phyloP scores from a whole-genome alignment of 73 alveolate species.

The Diophrys appendiculata region DNA sequence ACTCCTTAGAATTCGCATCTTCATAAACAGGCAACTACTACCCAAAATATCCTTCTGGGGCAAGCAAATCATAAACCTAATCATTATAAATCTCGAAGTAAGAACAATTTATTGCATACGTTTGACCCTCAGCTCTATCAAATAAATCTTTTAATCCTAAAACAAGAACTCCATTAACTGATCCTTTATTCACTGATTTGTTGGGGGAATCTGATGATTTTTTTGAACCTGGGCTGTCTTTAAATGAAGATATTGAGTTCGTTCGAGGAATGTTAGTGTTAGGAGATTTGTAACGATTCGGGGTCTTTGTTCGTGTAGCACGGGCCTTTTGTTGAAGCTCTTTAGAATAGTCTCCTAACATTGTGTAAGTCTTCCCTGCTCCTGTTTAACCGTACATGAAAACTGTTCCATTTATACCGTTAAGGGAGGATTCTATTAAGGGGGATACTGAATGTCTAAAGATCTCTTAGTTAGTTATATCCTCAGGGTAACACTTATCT shows the following conservation, averaged over 20 bases:
- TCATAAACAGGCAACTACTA: constrained; percentile 60
- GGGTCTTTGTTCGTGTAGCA: too few relatives aligned
- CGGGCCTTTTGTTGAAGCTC: too few relatives aligned
- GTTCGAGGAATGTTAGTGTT: too few relatives aligned
- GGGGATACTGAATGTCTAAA: constrained; percentile 38
- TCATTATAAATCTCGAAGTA: constrained; percentile 96
- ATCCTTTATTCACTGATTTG: too few relatives aligned
- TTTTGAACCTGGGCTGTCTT: too few relatives aligned
- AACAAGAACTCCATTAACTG: too few relatives aligned
- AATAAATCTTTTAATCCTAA: too few relatives aligned
- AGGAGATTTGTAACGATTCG: too few relatives aligned
- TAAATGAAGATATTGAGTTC: too few relatives aligned
- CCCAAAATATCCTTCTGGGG: constrained; percentile 40
- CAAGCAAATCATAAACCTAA: constrained; percentile 88
- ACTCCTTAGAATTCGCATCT: constrained; percentile 63
- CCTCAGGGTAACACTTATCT: constrained; percentile 58
- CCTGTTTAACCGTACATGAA: constrained; percentile 77
- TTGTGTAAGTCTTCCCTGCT: constrained; percentile 74
- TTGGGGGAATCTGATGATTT: too few relatives aligned
- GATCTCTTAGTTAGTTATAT: constrained; percentile 22
- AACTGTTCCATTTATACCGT: constrained; percentile 70
- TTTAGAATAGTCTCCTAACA: constrained; percentile 56
- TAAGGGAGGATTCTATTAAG: constrained; percentile 44
- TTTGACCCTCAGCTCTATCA: too few relatives aligned
- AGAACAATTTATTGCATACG: constrained; percentile 74